phyloP scores from a whole-genome alignment of 257 asterid species.

The Ballota nigra region DNA sequence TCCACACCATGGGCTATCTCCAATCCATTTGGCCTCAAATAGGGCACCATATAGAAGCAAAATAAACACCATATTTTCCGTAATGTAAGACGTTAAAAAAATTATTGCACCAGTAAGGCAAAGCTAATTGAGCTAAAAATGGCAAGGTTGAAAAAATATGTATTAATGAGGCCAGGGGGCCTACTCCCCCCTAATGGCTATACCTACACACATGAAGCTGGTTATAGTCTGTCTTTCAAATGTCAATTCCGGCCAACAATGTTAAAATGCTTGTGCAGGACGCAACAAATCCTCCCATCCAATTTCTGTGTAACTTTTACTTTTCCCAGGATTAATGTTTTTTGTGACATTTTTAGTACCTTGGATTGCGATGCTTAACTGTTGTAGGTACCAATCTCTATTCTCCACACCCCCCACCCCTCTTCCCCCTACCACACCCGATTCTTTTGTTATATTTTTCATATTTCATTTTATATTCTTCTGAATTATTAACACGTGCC shows the following conservation, averaged over 20 bases:
- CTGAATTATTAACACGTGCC: too few species aligned
- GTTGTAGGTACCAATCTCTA: conserved; percentile 19
- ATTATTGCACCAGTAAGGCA: background rate
- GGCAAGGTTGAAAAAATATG: background rate
- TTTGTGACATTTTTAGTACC: conserved; percentile 26
- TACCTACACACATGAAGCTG: background rate
- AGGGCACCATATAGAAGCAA: background rate
- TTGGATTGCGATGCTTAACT: conserved; percentile 53
- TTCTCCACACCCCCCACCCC: conserved; percentile 4
- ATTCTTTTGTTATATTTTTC: too few species aligned
- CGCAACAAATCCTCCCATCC: conserved; percentile 35
- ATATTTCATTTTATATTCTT: too few species aligned
- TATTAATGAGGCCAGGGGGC: conserved; percentile 6
- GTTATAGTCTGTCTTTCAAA: conserved; percentile 22
- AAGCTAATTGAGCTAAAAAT: background rate
- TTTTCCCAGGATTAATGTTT: conserved; percentile 27
- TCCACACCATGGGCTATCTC: background rate
- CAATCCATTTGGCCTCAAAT: background rate
- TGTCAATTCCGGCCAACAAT: conserved; percentile 27
- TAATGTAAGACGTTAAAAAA: background rate
- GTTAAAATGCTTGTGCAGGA: too few species aligned
- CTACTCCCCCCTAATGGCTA: background rate
- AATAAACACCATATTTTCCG: background rate
- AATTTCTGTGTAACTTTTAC: background rate
- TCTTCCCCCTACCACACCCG: too few species aligned